These are phyloP conservation scores for Nitzschia sp. DNA, from an alignment of 108 stramenopile genomes.

Conservation along the genomic window DNA sequence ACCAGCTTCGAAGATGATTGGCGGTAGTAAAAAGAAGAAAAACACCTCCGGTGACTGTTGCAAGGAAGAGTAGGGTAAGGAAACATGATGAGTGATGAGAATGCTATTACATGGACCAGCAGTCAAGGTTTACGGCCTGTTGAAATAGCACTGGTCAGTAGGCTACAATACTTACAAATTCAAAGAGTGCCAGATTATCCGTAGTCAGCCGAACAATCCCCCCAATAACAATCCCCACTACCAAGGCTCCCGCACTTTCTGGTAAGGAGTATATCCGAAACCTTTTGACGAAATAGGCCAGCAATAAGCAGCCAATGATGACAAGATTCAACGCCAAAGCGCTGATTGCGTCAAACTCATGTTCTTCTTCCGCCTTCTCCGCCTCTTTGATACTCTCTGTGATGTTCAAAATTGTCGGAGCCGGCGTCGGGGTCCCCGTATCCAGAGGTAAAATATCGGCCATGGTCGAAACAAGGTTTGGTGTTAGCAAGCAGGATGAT, in stretches of 20 bases:
- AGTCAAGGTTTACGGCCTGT: not conserved
- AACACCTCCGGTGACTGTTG: conserved; percentile 86
- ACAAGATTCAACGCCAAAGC: conserved; percentile 72
- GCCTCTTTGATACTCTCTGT: conserved; percentile 39
- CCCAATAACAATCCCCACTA: conserved; percentile 79
- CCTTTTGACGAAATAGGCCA: conserved; percentile 77
- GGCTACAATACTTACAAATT: conserved; percentile 73
- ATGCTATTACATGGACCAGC: too few species aligned
- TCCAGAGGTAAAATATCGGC: not conserved
- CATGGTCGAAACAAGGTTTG: too few species aligned
- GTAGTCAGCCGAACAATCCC: conserved; percentile 66
- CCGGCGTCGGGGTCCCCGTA: conserved; percentile 1
- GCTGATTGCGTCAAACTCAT: conserved; percentile 78
- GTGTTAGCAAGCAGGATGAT: too few species aligned
- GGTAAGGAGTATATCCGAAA: conserved; percentile 75
- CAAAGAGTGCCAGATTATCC: conserved; percentile 64
- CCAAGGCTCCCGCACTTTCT: conserved; percentile 78
- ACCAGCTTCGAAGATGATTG: conserved; percentile 98
- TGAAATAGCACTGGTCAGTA: too few species aligned
- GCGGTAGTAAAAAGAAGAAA: conserved; percentile 95
- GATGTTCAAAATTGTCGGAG: conserved; percentile 18
- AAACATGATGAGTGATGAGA: too few species aligned
- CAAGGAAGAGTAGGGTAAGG: too few species aligned
- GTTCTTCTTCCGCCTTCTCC: conserved; percentile 58
- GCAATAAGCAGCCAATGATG: conserved; percentile 72